Conservation (phyloP, 2,329 filamentous ascomycete species). For the Epicoccum nigrum region DNA sequence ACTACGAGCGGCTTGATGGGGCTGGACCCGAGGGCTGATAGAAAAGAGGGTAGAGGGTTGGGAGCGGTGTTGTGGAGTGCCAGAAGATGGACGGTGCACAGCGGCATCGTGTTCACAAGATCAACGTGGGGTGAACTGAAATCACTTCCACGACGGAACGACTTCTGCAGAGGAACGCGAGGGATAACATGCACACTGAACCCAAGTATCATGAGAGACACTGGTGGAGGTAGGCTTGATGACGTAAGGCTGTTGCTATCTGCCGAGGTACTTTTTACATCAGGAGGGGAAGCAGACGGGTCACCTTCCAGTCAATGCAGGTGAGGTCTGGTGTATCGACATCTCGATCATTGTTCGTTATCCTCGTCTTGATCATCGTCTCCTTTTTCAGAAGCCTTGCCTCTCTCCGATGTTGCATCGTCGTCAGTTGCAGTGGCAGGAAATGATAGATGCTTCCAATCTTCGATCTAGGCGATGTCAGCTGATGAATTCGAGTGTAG, state of each 20-base stretch:
- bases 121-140: no score
- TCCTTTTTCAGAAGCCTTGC: slow-evolving; percentile 20
- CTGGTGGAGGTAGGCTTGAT: slow-evolving; percentile 21
- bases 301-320: background rate
- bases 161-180: background rate
- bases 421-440: slow-evolving; percentile 26
- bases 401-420: slow-evolving; percentile 28
- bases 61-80: slow-evolving; percentile 47
- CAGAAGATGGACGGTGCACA: slow-evolving; percentile 56
- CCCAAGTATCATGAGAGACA: background rate
- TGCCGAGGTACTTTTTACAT: slow-evolving; percentile 35
- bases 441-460: slow-evolving; percentile 37
- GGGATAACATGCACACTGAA: background rate
- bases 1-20: slow-evolving; percentile 50
- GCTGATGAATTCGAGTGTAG: background rate
- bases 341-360: slow-evolving; percentile 1
- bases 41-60: slow-evolving; percentile 46
- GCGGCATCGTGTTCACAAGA: slow-evolving; percentile 50
- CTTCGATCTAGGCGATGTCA: slow-evolving; percentile 27
- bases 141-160: background rate
- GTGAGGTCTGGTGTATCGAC: background rate
- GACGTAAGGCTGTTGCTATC: slow-evolving; percentile 25
- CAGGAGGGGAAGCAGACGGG: slow-evolving; percentile 12
- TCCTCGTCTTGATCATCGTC: slow-evolving; percentile 36
- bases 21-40: slow-evolving; percentile 47